Conservation (phyloP, 495 filamentous ascomycete genomes). For the Trichoderma asperelloides region DNA sequence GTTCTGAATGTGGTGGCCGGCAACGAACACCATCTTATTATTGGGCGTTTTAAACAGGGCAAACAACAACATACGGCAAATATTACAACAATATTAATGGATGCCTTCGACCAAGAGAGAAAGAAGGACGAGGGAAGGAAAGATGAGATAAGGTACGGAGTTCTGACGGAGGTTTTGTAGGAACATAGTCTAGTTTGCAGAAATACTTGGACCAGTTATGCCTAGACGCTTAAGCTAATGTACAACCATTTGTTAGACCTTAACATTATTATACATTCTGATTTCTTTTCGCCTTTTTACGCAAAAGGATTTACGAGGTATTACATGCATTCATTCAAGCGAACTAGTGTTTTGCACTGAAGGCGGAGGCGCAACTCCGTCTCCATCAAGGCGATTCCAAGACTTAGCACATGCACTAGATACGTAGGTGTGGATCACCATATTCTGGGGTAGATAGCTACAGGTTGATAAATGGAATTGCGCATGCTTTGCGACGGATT, state of each 20-base stretch:
- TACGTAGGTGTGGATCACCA: not conserved
- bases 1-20: not conserved
- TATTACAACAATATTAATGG: not conserved
- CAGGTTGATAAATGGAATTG: no score
- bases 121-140: not conserved
- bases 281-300: not conserved
- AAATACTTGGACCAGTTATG: not conserved
- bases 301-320: not conserved
- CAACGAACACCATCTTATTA: not conserved
- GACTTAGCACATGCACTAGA: not conserved
- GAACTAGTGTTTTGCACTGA: not conserved
- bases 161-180: not conserved
- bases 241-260: not conserved
- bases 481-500: no score
- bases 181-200: not conserved
- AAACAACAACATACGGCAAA: not conserved
- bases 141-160: not conserved
- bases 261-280: not conserved
- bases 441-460: no score
- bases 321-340: not conserved
- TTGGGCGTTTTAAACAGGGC: not conserved
- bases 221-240: not conserved
- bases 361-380: constrained; percentile 4
- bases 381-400: not conserved
- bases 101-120: not conserved